Percentiles rank a stretch among this genome's conserved stretches.
Conservation (phyloP, 768 basidiomycete genomes). For the Sarcodon sp. region DNA sequence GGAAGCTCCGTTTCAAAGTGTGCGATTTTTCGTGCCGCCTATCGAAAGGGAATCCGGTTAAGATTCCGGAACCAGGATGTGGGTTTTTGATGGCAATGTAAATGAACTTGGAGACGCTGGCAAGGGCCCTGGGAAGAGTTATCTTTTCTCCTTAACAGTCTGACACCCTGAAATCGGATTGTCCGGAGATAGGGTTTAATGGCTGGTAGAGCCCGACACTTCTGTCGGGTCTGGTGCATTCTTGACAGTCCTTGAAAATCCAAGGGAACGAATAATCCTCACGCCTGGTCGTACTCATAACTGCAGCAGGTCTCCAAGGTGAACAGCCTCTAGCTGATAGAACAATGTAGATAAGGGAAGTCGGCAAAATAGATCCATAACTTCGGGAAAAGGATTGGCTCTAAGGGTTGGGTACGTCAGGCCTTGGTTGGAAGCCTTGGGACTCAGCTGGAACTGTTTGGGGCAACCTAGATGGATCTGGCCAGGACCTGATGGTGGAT, state of each 20-base stretch:
- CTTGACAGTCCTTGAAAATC: slow-evolving; percentile 74
- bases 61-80: slow-evolving; percentile 70
- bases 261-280: slow-evolving; percentile 61
- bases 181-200: no score
- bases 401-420: slow-evolving; percentile 72
- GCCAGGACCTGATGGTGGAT: slow-evolving; percentile 27
- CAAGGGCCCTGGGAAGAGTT: slow-evolving; percentile 67
- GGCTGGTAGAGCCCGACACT: slow-evolving; percentile 59
- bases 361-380: slow-evolving; percentile 74
- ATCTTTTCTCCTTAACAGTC: slow-evolving; percentile 68
- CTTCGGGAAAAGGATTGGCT: slow-evolving; percentile 73
- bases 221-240: slow-evolving; percentile 63
- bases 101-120: slow-evolving; percentile 49
- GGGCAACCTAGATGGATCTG: slow-evolving; percentile 38
- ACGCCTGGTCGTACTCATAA: slow-evolving; percentile 66
- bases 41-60: slow-evolving; percentile 73
- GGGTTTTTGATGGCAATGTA: slow-evolving; percentile 58
- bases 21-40: slow-evolving; percentile 47
- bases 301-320: slow-evolving; percentile 75
- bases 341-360: slow-evolving; percentile 75
- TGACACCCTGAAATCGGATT: slow-evolving; percentile 67
- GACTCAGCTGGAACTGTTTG: slow-evolving; percentile 59
- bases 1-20: slow-evolving; percentile 64
- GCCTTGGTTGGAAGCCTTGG: slow-evolving; percentile 62
- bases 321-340: slow-evolving; percentile 73